A percentile compares a stretch with the other conserved stretches of the same genome.
Evolutionary conservation across 148 eudicot genomes (phyloP).

Genomic region (Rhododendron griersonianum): DNA sequence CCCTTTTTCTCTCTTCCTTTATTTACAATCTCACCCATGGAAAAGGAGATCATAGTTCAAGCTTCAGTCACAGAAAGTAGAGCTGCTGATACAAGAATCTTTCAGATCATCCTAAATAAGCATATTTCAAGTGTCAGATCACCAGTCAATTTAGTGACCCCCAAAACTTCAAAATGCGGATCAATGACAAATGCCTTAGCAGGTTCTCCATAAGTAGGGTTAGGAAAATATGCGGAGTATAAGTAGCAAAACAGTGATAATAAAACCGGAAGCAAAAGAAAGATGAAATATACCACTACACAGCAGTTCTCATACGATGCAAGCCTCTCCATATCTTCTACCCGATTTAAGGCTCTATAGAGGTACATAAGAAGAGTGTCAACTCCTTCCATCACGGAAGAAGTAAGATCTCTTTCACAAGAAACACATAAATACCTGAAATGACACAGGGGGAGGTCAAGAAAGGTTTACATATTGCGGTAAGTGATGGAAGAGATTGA

Average conservation of each 20-base stretch:
- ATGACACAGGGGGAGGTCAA: too few relatives aligned
- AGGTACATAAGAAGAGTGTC: constrained; percentile 94
- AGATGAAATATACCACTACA: constrained; percentile 60
- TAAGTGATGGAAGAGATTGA: too few relatives aligned
- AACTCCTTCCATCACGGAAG: constrained; percentile 63
- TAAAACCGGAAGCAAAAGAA: not conserved
- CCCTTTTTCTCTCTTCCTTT: not conserved
- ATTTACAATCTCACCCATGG: not conserved
- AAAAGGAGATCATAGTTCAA: constrained; percentile 4
- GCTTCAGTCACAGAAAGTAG: not conserved
- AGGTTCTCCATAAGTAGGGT: not conserved
- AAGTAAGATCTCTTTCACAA: too few relatives aligned
- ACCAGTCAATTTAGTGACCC: constrained; percentile 1
- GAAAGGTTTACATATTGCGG: too few relatives aligned
- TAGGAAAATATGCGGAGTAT: not conserved
- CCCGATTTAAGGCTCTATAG: constrained; percentile 62
- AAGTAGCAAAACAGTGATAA: not conserved
- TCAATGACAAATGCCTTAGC: not conserved
- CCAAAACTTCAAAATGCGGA: not conserved
- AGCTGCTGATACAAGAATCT: constrained; percentile 1
- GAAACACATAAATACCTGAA: too few relatives aligned
- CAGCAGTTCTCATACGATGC: constrained; percentile 90
- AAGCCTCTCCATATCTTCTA: constrained; percentile 88
- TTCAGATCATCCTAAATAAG: not conserved
- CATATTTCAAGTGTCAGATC: not conserved